Conservation (phyloP, 257 asterid species). For the Striga asiatica region DNA sequence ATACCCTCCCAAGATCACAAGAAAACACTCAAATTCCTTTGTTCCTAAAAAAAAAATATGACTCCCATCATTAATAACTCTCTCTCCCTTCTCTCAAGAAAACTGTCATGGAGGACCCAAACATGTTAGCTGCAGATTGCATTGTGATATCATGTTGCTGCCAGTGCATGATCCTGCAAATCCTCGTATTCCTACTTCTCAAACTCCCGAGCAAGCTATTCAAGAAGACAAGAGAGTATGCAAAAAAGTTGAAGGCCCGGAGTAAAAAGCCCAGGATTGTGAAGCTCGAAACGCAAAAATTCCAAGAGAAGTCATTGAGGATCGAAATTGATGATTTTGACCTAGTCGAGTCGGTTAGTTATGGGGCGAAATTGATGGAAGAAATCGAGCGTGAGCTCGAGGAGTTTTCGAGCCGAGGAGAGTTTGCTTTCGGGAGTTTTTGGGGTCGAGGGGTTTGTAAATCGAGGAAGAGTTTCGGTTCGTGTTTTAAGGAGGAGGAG, state of each 20-base stretch:
- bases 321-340: slow-evolving; percentile 10
- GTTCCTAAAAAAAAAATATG: slow-evolving; percentile 24
- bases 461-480: slow-evolving; percentile 22
- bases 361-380: slow-evolving; percentile 35
- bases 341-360: slow-evolving; percentile 21
- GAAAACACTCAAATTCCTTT: slow-evolving; percentile 31
- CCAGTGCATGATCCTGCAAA: slow-evolving; percentile 64
- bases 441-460: slow-evolving; percentile 37
- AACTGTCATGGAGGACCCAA: slow-evolving; percentile 49
- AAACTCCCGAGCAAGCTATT: slow-evolving; percentile 47
- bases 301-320: slow-evolving; percentile 25
- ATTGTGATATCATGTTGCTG: slow-evolving; percentile 77
- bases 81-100: slow-evolving; percentile 21
- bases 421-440: slow-evolving; percentile 78
- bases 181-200: slow-evolving; percentile 47
- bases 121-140: slow-evolving; percentile 68
- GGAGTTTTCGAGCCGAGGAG: slow-evolving; percentile 54
- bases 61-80: slow-evolving; percentile 23
- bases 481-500: slow-evolving; percentile 32
- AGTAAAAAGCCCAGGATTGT: slow-evolving; percentile 20
- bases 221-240: slow-evolving; percentile 31
- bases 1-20: slow-evolving; percentile 36
- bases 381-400: slow-evolving; percentile 65
- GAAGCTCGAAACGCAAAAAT: slow-evolving; percentile 19
- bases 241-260: neutral